phyloP scores from a whole-genome alignment of 495 filamentous ascomycete species.

The Coniosporium apollinis region DNA sequence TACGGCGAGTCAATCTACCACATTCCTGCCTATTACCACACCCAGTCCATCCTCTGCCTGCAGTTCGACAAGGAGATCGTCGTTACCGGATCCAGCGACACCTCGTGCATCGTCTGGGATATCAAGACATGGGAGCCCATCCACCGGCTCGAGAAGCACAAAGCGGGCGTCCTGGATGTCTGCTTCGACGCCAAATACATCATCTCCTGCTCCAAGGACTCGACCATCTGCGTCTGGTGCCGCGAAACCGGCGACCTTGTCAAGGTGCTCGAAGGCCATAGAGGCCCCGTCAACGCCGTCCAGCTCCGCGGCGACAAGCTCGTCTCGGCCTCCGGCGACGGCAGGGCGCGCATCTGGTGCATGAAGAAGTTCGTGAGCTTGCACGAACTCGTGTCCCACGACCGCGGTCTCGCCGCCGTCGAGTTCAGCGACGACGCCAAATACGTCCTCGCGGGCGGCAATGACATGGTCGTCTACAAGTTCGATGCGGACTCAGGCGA shows the following conservation, averaged over 20 bases:
- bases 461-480: slow-evolving; percentile 83
- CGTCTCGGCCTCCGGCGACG: slow-evolving; percentile 85
- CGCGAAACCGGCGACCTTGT: slow-evolving; percentile 55
- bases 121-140: slow-evolving; percentile 62
- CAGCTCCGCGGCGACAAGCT: slow-evolving; percentile 82
- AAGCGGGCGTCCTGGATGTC: slow-evolving; percentile 78
- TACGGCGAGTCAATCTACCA: slow-evolving; percentile 22
- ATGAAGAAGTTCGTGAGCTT: slow-evolving; percentile 67
- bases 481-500: slow-evolving; percentile 86
- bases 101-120: slow-evolving; percentile 82
- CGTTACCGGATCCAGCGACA: slow-evolving; percentile 87
- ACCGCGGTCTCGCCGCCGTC: slow-evolving; percentile 82
- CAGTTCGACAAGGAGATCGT: slow-evolving; percentile 86
- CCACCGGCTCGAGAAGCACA: slow-evolving; percentile 56
- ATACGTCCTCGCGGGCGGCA: slow-evolving; percentile 81
- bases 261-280: slow-evolving; percentile 63
- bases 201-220: slow-evolving; percentile 90
- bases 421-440: slow-evolving; percentile 87
- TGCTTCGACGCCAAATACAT: slow-evolving; percentile 84
- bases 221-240: slow-evolving; percentile 84
- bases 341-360: slow-evolving; percentile 87
- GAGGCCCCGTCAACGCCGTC: slow-evolving; percentile 87
- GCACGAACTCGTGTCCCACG: slow-evolving; percentile 73
- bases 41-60: slow-evolving; percentile 81
- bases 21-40: slow-evolving; percentile 39